A percentile compares a stretch with the other conserved stretches of the same genome.
These are phyloP conservation scores for Acanthamoeba sp. DNA, from an alignment of 208 protist genomes.

Conservation along the genomic window DNA sequence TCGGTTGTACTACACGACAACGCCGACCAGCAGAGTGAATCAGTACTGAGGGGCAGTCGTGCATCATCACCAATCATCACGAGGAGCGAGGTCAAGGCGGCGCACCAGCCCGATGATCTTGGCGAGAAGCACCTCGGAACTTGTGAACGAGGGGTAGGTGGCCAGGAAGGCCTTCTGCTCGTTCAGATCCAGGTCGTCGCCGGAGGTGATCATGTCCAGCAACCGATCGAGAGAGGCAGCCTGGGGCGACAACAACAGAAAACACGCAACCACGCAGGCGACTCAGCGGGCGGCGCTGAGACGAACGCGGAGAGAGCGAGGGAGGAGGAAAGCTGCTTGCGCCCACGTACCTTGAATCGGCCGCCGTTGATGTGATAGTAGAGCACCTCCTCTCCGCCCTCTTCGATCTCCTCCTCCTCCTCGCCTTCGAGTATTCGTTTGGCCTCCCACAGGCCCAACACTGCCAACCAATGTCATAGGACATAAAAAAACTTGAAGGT, in stretches of 20 bases:
- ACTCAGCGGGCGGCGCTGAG: too few species aligned
- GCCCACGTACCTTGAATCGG: not conserved
- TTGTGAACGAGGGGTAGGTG: conserved; percentile 66
- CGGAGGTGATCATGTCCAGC: conserved; percentile 29
- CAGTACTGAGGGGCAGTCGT: too few species aligned
- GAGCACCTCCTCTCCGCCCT: conserved; percentile 26
- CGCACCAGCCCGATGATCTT: conserved; percentile 60
- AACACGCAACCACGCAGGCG: too few species aligned
- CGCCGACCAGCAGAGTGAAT: too few species aligned
- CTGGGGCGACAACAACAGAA: not conserved
- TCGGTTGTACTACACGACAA: conserved; percentile 11
- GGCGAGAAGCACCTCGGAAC: not conserved
- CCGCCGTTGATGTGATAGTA: conserved; percentile 39
- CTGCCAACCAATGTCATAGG: not conserved
- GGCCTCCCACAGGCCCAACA: not conserved
- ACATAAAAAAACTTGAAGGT: too few species aligned
- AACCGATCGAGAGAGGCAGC: not conserved
- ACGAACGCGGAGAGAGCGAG: too few species aligned
- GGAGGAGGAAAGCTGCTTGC: not conserved
- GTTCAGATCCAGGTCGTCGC: conserved; percentile 28
- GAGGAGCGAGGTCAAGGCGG: too few species aligned
- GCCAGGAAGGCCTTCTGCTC: conserved; percentile 71
- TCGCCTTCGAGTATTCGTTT: conserved; percentile 14
- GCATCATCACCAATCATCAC: too few species aligned
- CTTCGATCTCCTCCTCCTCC: not conserved